phyloP scores from a whole-genome alignment of 108 stramenopile genomes.

The Nannochloropsis oceanica region DNA sequence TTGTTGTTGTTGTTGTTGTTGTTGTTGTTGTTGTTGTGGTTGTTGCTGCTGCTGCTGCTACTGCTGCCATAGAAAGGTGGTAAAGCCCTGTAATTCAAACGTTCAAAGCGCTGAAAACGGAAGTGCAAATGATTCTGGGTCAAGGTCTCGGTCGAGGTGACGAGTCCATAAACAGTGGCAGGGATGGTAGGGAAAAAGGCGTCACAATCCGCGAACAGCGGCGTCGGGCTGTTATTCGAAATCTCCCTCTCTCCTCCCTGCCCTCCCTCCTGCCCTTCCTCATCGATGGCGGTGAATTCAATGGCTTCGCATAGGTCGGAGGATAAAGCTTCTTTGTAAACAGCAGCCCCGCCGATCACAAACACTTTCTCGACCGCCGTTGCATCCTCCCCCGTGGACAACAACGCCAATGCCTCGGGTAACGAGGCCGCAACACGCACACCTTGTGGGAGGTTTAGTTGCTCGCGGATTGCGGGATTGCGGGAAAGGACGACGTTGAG shows the following conservation, averaged over 20 bases:
- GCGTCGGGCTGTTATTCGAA: neutral
- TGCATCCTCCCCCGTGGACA: constrained; percentile 8
- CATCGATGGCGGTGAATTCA: constrained; percentile 30
- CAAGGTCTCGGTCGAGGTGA: neutral
- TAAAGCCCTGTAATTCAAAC: neutral
- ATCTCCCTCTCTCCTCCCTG: no score
- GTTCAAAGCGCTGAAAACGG: constrained; percentile 33
- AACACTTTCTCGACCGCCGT: constrained; percentile 57
- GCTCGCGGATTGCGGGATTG: constrained; percentile 16
- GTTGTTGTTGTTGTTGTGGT: neutral
- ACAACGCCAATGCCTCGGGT: constrained; percentile 54
- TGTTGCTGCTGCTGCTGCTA: neutral
- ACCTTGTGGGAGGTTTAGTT: constrained; percentile 30
- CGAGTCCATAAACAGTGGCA: constrained; percentile 4
- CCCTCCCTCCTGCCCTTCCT: neutral
- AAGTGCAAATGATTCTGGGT: constrained; percentile 31
- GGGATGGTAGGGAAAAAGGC: constrained; percentile 28
- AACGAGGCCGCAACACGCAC: constrained; percentile 59
- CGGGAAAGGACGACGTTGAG: constrained; percentile 79
- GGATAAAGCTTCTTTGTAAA: constrained; percentile 64
- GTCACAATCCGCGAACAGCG: constrained; percentile 34
- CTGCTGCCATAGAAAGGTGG: neutral
- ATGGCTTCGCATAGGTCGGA: constrained; percentile 17
- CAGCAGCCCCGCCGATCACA: constrained; percentile 79
- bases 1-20: neutral